Evolutionary conservation across 805 yeast species (phyloP).

Genomic region (Lipomyces sp.): DNA sequence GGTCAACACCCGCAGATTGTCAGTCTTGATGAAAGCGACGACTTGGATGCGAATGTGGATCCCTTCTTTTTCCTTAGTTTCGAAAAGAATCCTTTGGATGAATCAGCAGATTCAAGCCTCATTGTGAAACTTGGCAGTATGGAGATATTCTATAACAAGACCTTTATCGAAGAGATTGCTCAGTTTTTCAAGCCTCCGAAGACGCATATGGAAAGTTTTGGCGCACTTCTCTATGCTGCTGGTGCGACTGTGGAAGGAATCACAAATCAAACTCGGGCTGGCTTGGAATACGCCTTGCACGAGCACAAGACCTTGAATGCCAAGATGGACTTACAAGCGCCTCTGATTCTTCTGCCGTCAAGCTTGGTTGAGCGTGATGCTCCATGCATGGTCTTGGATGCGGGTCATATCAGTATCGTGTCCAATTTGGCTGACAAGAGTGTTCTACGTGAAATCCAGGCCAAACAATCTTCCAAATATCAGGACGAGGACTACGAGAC

Average conservation of each 20-base stretch:
- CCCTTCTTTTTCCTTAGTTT: slow-evolving; percentile 81
- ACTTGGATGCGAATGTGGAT: slow-evolving; percentile 23
- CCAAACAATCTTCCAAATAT: slow-evolving; percentile 53
- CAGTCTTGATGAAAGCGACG: slow-evolving; percentile 15
- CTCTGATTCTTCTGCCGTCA: slow-evolving; percentile 80
- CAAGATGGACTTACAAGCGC: slow-evolving; percentile 88
- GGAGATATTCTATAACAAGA: slow-evolving; percentile 86
- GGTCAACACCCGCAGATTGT: slow-evolving; percentile 10
- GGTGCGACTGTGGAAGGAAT: slow-evolving; percentile 91
- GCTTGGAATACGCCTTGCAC: slow-evolving; percentile 87
- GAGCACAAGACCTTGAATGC: slow-evolving; percentile 89
- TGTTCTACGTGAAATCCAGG: slow-evolving; percentile 63
- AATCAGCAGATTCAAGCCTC: slow-evolving; percentile 74
- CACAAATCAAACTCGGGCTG: slow-evolving; percentile 83
- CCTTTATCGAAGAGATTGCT: slow-evolving; percentile 69
- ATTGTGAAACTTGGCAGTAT: slow-evolving; percentile 75
- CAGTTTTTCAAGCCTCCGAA: slow-evolving; percentile 83
- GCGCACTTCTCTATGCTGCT: slow-evolving; percentile 89
- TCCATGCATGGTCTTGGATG: slow-evolving; percentile 88
- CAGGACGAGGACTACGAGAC: slow-evolving; percentile 69
- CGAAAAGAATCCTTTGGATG: slow-evolving; percentile 84
- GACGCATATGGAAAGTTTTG: slow-evolving; percentile 80
- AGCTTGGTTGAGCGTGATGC: slow-evolving; percentile 76
- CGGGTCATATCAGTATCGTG: slow-evolving; percentile 84
- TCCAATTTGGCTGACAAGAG: slow-evolving; percentile 77